Evolutionary conservation across 2,329 filamentous ascomycete genomes (phyloP), one percentile per base, ranked within the genome.

Genomic region (Penicillium sp.): DNA sequence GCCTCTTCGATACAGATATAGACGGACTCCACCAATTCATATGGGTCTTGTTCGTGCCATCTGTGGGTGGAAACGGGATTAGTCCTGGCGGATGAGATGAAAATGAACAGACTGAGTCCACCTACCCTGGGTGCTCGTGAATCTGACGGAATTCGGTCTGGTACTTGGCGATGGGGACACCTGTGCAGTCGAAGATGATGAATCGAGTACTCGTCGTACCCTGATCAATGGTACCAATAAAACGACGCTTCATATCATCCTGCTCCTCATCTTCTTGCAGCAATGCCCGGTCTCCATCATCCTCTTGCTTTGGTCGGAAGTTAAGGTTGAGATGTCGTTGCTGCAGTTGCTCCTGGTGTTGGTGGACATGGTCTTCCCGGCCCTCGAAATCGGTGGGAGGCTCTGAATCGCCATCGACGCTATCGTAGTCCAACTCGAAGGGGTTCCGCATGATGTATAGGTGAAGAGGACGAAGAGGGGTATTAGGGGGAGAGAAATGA

Each of bases 181-280:
- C 91, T 40, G 83, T 77, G 60, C 85, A 85, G 74, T 96, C 87
- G 77, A 96, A 96, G 69, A 97, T 92, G 64, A 96, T 83, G 75
- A 96, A 96, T 36, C 92, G 84, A 32, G 91, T 90, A 55, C 89
- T 93, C 31, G 92, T 96, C 11, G 92, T 96, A 54, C 92, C 92
- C 68, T 95, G 90, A 70, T 96, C 92, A 70, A 96, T 92, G 63
- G 89, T 90, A 56, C 91, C 92, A 56, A 96, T 87, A 67, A 90
- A 96, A 44, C 61, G 70, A 32, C 73, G 63, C 52, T 73, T 72
- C 39, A 73, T 40, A 5, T 16, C 59, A 45, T 68, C 69, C 47
- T 69, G 65, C 42, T 61, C 66, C 1, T 58, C 58, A 52, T 73
- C 69, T 32, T 72, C 64, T 39, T 72, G 70, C 9, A 74, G 36